These are phyloP conservation scores for Acanthamoeba polyphaga DNA, from an alignment of 208 protist species.

Conservation along the genomic window DNA sequence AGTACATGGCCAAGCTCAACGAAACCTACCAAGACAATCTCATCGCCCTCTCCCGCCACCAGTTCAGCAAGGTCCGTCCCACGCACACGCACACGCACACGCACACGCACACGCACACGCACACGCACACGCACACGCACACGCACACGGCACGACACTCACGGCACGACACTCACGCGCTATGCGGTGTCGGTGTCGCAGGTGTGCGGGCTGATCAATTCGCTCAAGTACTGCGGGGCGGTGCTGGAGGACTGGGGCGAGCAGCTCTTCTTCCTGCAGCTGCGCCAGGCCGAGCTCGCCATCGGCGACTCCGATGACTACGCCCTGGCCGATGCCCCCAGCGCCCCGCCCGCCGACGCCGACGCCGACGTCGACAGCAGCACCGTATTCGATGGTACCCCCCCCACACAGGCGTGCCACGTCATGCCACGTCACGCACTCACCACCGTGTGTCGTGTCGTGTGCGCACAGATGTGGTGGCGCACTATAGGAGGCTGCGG, in stretches of 20 bases:
- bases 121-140: too few relatives aligned
- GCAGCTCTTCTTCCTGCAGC: constrained; percentile 36
- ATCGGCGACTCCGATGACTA: constrained; percentile 14
- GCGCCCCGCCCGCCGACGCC: background rate
- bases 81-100: background rate
- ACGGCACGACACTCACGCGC: too few relatives aligned
- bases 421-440: background rate
- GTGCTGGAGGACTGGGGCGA: constrained; percentile 31
- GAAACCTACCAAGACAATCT: background rate
- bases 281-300: background rate
- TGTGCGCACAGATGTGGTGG: background rate
- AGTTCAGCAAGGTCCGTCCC: background rate
- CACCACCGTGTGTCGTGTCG: background rate
- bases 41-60: background rate
- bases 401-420: too few relatives aligned
- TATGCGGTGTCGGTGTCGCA: background rate
- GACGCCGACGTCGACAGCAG: background rate
- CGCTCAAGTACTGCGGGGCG: constrained; percentile 27
- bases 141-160: too few relatives aligned
- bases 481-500: background rate
- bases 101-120: background rate
- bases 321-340: background rate
- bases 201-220: constrained; percentile 20
- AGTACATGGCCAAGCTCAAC: constrained; percentile 41
- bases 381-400: constrained; percentile 5